A percentile compares a stretch with the other conserved stretches of the same genome.
These are phyloP conservation scores for Oldenlandia corymbosa DNA, from an alignment of 257 asterid species.

Conservation along the genomic window DNA sequence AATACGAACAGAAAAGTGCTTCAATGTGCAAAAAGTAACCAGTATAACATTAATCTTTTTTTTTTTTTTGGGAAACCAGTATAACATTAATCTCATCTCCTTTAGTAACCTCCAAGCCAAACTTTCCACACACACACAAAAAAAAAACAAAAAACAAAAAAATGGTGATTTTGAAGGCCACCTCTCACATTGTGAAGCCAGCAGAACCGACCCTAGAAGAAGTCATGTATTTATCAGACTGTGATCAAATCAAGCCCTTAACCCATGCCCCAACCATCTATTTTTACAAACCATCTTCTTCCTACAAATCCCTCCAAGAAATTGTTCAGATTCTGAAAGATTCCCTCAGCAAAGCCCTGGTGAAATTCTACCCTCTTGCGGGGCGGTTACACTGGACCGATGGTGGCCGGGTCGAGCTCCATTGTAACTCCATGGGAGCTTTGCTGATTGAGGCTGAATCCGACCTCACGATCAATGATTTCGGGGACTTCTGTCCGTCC, in stretches of 20 bases:
- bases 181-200: conserved; percentile 48
- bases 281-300: conserved; percentile 30
- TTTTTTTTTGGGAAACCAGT: no score
- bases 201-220: conserved; percentile 41
- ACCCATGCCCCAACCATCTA: conserved; percentile 55
- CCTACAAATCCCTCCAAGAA: conserved; percentile 14
- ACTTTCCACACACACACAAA: no score
- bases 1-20: no score
- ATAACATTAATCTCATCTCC: no score
- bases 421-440: conserved; percentile 45
- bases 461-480: conserved; percentile 38
- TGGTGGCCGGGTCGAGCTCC: conserved; percentile 54
- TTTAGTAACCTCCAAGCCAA: no score
- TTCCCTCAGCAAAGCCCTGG: conserved; percentile 43
- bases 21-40: no score
- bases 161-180: conserved; percentile 30
- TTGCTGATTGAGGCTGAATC: conserved; percentile 46
- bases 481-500: conserved; percentile 48
- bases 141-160: no score
- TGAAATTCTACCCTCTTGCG: conserved; percentile 48
- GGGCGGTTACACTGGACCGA: conserved; percentile 48
- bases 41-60: no score
- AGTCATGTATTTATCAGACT: conserved; percentile 32
- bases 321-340: conserved; percentile 15
- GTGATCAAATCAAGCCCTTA: conserved; percentile 51